phyloP scores from a whole-genome alignment of 2,329 filamentous ascomycete genomes.

The Botrytis aclada region DNA sequence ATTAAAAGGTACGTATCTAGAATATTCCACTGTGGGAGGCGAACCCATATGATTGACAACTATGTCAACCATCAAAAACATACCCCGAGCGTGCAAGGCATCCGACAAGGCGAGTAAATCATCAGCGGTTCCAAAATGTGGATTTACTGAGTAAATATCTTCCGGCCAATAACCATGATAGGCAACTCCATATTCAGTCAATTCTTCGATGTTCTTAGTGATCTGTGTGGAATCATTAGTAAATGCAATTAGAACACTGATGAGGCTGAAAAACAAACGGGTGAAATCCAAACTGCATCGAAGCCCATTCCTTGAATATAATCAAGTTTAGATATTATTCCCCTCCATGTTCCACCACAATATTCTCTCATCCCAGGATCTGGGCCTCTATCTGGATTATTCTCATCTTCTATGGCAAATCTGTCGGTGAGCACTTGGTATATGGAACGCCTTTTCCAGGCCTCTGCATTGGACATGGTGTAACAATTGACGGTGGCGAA shows the following conservation, averaged over 20 bases:
- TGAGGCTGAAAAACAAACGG: background rate
- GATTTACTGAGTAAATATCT: constrained; percentile 50
- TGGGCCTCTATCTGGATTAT: background rate
- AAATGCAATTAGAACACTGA: background rate
- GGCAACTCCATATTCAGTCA: constrained; percentile 39
- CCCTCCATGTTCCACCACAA: constrained; percentile 47
- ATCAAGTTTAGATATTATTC: constrained; percentile 45
- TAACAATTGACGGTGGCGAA: background rate
- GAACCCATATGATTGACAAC: constrained; percentile 39
- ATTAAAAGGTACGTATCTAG: constrained; percentile 27
- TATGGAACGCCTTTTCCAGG: constrained; percentile 40
- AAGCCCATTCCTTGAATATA: constrained; percentile 46
- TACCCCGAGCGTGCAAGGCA: constrained; percentile 53
- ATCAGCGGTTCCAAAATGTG: constrained; percentile 55
- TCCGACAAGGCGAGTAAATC: constrained; percentile 57
- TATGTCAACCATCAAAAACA: constrained; percentile 47
- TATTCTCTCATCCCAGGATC: constrained; percentile 32
- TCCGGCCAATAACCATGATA: constrained; percentile 47
- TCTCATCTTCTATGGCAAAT: constrained; percentile 38
- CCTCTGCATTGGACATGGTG: constrained; percentile 15
- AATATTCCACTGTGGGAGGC: constrained; percentile 18
- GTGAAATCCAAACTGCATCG: constrained; percentile 29
- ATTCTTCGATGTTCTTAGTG: constrained; percentile 35
- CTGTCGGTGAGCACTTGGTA: constrained; percentile 44
- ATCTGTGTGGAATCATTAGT: constrained; percentile 1